Conservation (phyloP, 2,329 filamentous ascomycete genomes). For the Diplodia scrobiculata region DNA sequence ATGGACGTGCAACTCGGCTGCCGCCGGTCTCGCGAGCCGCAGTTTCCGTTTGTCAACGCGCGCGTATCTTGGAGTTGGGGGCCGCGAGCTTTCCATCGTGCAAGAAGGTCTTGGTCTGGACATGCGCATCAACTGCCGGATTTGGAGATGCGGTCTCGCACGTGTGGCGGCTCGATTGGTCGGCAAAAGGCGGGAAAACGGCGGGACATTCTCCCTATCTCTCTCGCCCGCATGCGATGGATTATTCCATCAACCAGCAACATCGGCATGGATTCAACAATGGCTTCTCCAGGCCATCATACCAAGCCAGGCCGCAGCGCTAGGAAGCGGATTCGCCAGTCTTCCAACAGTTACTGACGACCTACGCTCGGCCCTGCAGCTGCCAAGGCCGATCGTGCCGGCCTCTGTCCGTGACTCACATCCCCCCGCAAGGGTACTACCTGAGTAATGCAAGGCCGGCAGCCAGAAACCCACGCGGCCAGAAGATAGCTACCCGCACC, state of each 20-base stretch:
- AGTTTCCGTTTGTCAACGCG: slow-evolving; percentile 11
- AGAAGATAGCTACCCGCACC: slow-evolving; percentile 18
- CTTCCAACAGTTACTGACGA: neutral
- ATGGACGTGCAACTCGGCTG: too few species aligned
- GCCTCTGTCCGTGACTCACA: neutral
- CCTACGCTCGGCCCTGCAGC: slow-evolving; percentile 3
- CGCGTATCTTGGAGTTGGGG: neutral
- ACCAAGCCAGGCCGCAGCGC: neutral
- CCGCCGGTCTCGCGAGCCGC: neutral
- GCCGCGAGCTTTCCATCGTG: neutral
- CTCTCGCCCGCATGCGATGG: too few species aligned
- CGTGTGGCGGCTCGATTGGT: neutral
- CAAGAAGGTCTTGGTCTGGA: neutral
- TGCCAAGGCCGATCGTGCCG: slow-evolving; percentile 15
- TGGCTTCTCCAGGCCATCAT: neutral
- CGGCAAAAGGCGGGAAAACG: slow-evolving; percentile 5
- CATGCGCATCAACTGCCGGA: neutral
- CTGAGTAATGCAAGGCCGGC: neutral
- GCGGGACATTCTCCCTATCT: too few species aligned
- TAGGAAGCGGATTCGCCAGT: neutral
- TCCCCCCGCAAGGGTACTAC: slow-evolving; percentile 19
- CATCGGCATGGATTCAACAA: neutral
- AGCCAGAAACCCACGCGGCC: slow-evolving; percentile 11
- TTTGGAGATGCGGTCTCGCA: neutral
- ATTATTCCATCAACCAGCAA: slow-evolving; percentile 6